These are phyloP conservation scores for Ustilago shanxiensis DNA, from an alignment of 1,284 basidiomycete genomes.

Conservation along the genomic window DNA sequence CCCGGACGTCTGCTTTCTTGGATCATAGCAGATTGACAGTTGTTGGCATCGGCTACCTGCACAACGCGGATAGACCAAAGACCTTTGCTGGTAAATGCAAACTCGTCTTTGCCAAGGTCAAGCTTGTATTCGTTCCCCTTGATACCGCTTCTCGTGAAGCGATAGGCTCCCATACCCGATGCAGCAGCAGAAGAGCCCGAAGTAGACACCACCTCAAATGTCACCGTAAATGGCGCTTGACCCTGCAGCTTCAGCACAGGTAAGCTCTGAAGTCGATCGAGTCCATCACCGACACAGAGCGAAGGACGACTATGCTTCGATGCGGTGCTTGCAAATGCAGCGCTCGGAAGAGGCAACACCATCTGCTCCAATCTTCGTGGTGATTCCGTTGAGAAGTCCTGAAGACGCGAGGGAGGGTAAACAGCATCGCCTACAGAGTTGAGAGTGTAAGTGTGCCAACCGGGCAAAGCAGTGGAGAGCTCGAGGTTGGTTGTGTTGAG, in stretches of 20 bases:
- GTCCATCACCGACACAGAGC: constrained; percentile 74
- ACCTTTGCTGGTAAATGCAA: constrained; percentile 81
- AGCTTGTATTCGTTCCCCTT: constrained; percentile 82
- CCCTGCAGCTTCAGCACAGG: constrained; percentile 75
- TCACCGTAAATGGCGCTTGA: constrained; percentile 86
- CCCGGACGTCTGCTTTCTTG: constrained; percentile 11
- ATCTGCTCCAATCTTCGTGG: constrained; percentile 58
- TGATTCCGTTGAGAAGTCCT: constrained; percentile 73
- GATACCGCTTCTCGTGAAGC: constrained; percentile 74
- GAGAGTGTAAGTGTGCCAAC: constrained; percentile 88
- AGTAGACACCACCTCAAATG: constrained; percentile 76
- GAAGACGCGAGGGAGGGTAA: constrained; percentile 74
- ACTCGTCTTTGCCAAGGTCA: constrained; percentile 81
- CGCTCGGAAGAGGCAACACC: constrained; percentile 57
- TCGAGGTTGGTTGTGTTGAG: constrained; percentile 85
- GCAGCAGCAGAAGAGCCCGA: constrained; percentile 71
- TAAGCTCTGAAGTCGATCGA: constrained; percentile 34
- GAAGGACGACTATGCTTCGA: constrained; percentile 74
- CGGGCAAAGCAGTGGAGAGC: constrained; percentile 82
- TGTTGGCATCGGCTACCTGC: constrained; percentile 58
- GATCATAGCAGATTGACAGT: constrained; percentile 39
- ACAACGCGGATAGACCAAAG: constrained; percentile 74
- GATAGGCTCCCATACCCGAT: constrained; percentile 67
- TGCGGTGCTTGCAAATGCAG: constrained; percentile 28
- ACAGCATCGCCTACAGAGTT: constrained; percentile 86